Percentiles rank a stretch among this genome's conserved stretches.
Conservation (phyloP, 129 eudicot species). For the Heracleum sosnowskyi region DNA sequence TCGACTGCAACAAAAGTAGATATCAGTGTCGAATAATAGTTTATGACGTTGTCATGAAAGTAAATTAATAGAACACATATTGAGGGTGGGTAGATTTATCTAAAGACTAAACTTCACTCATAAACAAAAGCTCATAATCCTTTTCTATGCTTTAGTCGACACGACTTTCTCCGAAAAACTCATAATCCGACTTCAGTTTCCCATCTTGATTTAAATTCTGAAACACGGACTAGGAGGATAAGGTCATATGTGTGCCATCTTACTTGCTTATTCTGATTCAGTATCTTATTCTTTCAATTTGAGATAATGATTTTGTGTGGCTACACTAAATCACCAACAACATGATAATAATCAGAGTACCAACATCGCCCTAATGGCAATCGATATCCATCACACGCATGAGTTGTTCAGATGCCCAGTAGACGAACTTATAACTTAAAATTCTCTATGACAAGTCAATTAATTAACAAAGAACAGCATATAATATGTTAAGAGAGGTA, state of each 20-base stretch:
- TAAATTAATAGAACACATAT: background rate
- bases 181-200: background rate
- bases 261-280: background rate
- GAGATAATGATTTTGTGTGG: background rate
- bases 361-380: background rate
- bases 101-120: background rate
- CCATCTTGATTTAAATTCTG: background rate
- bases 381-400: background rate
- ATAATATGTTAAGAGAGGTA: background rate
- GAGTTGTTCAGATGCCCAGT: background rate
- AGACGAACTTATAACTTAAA: background rate
- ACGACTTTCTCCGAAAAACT: background rate
- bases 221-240: background rate
- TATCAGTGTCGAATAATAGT: background rate
- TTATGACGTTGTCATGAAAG: background rate
- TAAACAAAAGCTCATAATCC: background rate
- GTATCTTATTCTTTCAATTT: background rate
- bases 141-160: background rate
- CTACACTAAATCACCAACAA: background rate
- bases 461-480: background rate
- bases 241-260: background rate
- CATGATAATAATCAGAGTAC: background rate
- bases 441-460: background rate
- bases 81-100: background rate
- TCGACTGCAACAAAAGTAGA: constrained; percentile 45